phyloP scores from a whole-genome alignment of 192 early-diverging fungal species.

The Linnemannia schmuckeri region DNA sequence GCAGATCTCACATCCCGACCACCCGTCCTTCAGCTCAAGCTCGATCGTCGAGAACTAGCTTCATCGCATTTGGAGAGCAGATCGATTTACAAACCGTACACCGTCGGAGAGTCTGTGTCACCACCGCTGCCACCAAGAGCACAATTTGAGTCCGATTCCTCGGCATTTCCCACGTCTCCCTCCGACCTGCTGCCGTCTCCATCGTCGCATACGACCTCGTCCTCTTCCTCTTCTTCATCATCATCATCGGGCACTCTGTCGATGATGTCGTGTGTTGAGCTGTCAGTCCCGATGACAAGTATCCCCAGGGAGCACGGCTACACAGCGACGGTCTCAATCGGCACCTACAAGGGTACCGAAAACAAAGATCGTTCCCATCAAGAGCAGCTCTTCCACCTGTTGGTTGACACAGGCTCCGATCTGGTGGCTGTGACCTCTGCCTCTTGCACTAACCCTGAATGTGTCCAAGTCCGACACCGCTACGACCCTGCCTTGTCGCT shows the following conservation, averaged over 20 bases:
- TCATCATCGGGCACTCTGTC: neutral
- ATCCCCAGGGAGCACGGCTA: conserved; percentile 44
- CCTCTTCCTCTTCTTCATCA: neutral
- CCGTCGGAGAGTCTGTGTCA: neutral
- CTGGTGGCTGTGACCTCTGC: conserved; percentile 35
- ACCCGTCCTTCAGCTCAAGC: neutral
- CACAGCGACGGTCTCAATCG: conserved; percentile 34
- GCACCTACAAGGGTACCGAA: conserved; percentile 7
- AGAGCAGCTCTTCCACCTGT: conserved; percentile 24
- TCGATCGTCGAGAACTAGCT: conserved; percentile 13
- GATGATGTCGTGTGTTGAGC: neutral
- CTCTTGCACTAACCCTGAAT: conserved; percentile 14
- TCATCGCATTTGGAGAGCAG: neutral
- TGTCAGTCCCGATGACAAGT: conserved; percentile 15
- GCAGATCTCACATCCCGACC: neutral
- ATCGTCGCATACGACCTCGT: neutral
- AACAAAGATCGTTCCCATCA: neutral
- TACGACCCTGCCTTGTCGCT: conserved; percentile 11
- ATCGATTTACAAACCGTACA: conserved; percentile 1
- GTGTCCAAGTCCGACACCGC: conserved; percentile 24
- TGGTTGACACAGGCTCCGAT: conserved; percentile 47
- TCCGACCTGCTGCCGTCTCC: neutral
- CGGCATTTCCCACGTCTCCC: neutral
- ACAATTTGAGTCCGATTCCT: neutral
- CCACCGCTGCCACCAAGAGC: neutral